These are phyloP conservation scores for Albugo candida DNA, from an alignment of 352 stramenopile genomes.

Conservation along the genomic window DNA sequence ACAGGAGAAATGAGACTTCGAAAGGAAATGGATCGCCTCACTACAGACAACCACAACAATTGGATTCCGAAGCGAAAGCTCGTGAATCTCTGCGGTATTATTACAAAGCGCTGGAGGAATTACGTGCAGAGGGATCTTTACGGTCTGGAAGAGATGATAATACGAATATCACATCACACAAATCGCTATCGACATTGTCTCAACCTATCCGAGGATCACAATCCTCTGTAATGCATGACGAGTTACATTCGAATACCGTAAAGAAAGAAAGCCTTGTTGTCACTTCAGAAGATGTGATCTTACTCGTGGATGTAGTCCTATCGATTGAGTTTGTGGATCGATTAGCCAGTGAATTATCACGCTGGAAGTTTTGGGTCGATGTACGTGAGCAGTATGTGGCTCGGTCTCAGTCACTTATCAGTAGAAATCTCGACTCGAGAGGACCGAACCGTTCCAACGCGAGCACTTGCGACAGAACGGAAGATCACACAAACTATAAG, in stretches of 20 bases:
- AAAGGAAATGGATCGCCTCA: too few relatives aligned
- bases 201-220: background rate
- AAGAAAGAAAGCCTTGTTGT: conserved; percentile 20
- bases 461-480: background rate
- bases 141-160: background rate
- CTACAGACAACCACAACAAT: too few relatives aligned
- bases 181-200: background rate
- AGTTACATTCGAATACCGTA: conserved; percentile 4
- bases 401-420: too few relatives aligned
- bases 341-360: conserved; percentile 33
- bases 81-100: background rate
- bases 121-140: background rate
- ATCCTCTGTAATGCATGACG: background rate
- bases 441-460: background rate
- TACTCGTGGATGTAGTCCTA: conserved; percentile 49
- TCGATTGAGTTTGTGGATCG: conserved; percentile 53
- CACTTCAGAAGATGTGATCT: conserved; percentile 54
- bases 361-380: conserved; percentile 68
- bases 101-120: background rate
- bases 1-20: background rate
- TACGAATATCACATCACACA: background rate
- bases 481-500: background rate
- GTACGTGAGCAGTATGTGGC: conserved; percentile 54
- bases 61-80: too few relatives aligned
- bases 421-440: background rate